Base-by-base conservation (phyloP, 306 rosid species). In the Cyamopsis tetragonoloba region DNA sequence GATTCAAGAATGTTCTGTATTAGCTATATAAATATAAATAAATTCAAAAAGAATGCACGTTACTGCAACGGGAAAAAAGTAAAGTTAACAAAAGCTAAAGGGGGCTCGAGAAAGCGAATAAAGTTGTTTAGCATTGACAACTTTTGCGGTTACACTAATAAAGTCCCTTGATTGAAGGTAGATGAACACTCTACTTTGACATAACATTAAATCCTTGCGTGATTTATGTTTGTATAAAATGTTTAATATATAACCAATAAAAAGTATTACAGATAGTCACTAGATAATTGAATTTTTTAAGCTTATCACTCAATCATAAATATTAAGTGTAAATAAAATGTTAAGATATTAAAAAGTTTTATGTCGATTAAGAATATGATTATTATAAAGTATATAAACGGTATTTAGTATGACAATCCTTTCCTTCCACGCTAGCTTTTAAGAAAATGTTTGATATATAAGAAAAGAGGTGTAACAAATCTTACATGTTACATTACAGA, bases 131-230 rank as follows among this genome's bases (percentile, higher is more conserved):
- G 28, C 24, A 17, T 27, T 10, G 71, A 46, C 10, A 18, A 49
- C 49, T 34, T 34, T 20, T 20, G 70, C 46, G 19, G 7, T 10
- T 44, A 11, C 32, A 30, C 32, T 18, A 15, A 46, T 30, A 47
- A 46, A 44, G 58, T 65, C 46, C 71, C 71, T 65, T 65, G 58
- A 65, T 46, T 65, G 20, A 47, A 18, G 71, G 31, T 30, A 3
- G 7, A 65, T 44, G 6, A 44, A 14, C n/a, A 44, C 30, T 13
- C 39, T 14, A 10, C 54, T 3, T n/a, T n/a, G n/a, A n/a, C n/a
- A n/a, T n/a, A n/a, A n/a, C n/a, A n/a, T n/a, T n/a, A n/a, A 3
- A 17, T 28, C n/a, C 34, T n/a, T 22, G 6, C 10, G n/a, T 62
- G 17, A 28, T 42, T 10, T 26, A 41, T 41, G 39, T 38, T 62